Evolutionary conservation across 345 rosid genomes (phyloP).

Genomic region (Lepidium africanum): DNA sequence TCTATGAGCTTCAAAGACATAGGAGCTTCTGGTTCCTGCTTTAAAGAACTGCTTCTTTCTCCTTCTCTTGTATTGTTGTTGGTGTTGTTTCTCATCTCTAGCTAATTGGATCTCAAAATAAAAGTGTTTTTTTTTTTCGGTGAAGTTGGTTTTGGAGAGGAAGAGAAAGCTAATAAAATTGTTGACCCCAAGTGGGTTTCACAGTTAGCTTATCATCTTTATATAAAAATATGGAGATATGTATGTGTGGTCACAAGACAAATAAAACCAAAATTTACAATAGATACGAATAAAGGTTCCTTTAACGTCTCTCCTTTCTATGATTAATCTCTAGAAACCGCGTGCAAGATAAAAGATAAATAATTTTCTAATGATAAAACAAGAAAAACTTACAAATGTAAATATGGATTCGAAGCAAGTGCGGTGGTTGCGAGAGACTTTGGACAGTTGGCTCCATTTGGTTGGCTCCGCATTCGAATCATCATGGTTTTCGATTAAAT

Average conservation of each 20-base stretch:
- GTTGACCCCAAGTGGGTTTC: background rate
- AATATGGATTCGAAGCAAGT: background rate
- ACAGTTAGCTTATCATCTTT: conserved; percentile 8
- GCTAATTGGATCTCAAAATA: conserved; percentile 1
- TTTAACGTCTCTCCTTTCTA: background rate
- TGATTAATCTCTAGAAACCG: conserved; percentile 12
- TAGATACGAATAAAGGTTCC: conserved; percentile 12
- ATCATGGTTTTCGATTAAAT: background rate
- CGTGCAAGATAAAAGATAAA: background rate
- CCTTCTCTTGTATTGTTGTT: conserved; percentile 14
- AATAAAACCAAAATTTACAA: conserved; percentile 7
- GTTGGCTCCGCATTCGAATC: background rate
- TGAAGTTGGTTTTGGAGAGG: background rate
- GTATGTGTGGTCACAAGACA: conserved; percentile 11
- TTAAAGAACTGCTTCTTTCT: conserved; percentile 17
- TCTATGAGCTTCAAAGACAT: conserved; percentile 47
- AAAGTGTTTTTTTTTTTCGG: background rate
- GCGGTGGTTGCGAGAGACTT: conserved; percentile 25
- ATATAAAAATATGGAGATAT: background rate
- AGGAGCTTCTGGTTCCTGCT: conserved; percentile 26
- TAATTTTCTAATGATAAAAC: background rate
- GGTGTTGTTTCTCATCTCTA: conserved; percentile 17
- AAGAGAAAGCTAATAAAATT: background rate
- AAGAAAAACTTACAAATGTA: background rate
- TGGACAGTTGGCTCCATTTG: conserved; percentile 17